Evolutionary conservation across 345 rosid genomes (phyloP).

Genomic region (Trapa incisa): DNA sequence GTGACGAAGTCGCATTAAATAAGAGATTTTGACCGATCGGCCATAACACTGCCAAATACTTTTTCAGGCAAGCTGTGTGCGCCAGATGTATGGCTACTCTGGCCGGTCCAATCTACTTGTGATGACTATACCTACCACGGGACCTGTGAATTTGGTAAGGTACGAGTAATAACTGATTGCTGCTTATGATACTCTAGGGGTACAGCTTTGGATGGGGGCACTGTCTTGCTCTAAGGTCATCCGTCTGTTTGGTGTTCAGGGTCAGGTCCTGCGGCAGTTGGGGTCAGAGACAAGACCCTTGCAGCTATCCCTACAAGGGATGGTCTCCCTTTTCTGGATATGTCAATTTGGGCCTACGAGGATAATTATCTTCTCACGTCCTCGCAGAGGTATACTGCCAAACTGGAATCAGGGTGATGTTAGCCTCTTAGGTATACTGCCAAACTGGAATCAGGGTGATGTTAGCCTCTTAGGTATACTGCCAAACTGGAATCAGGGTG

Average conservation of each 20-base stretch:
- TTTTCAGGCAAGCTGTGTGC: not conserved
- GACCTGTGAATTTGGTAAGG: not conserved
- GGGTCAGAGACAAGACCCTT: not conserved
- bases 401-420: not conserved
- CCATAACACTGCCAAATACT: no score
- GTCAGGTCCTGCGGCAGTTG: constrained; percentile 1
- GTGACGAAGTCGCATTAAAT: not conserved
- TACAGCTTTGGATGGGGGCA: not conserved
- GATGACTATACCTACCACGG: not conserved
- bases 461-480: not conserved
- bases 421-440: no score
- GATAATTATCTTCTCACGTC: not conserved
- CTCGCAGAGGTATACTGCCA: not conserved
- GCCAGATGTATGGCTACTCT: not conserved
- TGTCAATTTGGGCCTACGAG: not conserved
- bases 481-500: not conserved
- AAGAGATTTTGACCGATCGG: no score
- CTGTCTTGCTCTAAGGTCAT: not conserved
- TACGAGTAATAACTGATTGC: not conserved
- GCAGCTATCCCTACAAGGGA: not conserved
- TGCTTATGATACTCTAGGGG: not conserved
- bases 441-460: no score
- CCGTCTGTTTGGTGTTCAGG: not conserved
- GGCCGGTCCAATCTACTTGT: not conserved
- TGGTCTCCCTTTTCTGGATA: not conserved